Percentiles rank a stretch among this genome's conserved stretches.
phyloP scores from a whole-genome alignment of 345 rosid genomes.

The Citrus trifoliata region DNA sequence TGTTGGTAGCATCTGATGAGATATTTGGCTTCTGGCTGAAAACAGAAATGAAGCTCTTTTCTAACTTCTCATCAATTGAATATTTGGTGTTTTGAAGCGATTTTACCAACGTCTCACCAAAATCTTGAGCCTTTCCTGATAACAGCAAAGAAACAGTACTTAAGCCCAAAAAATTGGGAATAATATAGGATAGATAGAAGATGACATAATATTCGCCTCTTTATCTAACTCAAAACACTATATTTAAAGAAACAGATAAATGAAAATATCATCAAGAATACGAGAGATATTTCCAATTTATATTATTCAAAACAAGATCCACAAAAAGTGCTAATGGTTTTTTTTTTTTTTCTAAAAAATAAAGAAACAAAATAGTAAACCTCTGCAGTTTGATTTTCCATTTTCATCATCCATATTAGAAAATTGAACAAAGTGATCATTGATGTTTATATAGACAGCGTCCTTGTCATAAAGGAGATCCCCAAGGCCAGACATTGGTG shows the following conservation, averaged over 20 bases:
- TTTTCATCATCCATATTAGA: constrained; percentile 65
- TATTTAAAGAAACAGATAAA: background rate
- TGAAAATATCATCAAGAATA: background rate
- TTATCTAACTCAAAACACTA: background rate
- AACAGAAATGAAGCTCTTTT: constrained; percentile 62
- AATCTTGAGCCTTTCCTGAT: constrained; percentile 69
- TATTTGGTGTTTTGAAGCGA: constrained; percentile 79
- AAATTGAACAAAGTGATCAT: constrained; percentile 85
- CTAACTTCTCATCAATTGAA: constrained; percentile 81
- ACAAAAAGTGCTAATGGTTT: background rate
- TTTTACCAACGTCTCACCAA: constrained; percentile 75
- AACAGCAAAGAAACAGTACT: constrained; percentile 5
- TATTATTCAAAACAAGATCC: background rate
- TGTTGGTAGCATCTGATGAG: constrained; percentile 30
- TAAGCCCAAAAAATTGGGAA: background rate
- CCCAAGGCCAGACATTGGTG: constrained; percentile 96
- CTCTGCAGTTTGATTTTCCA: constrained; percentile 51
- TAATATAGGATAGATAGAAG: background rate
- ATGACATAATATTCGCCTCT: background rate
- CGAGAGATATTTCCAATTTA: background rate
- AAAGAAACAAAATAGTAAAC: constrained; percentile 22
- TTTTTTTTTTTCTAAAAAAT: background rate
- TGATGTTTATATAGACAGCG: constrained; percentile 91
- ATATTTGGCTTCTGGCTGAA: constrained; percentile 45
- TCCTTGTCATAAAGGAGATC: constrained; percentile 93